These are phyloP conservation scores for Mycena latifolia DNA, from an alignment of 768 basidiomycete genomes.

Conservation along the genomic window DNA sequence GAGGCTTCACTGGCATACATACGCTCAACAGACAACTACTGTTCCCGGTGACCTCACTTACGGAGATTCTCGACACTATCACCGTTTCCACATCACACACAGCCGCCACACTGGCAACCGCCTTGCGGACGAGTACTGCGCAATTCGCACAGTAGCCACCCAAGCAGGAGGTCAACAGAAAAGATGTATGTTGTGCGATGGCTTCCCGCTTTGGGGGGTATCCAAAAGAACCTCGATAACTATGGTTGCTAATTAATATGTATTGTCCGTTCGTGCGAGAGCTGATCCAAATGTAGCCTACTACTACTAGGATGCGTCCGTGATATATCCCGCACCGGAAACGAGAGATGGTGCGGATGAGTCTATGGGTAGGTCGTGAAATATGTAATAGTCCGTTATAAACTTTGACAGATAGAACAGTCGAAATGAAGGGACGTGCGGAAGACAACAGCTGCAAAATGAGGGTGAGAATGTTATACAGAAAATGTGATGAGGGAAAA, in stretches of 20 bases:
- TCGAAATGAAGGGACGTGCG: slow-evolving; percentile 69
- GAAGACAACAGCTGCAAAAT: slow-evolving; percentile 67
- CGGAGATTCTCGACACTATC: too few relatives aligned
- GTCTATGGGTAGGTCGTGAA: slow-evolving; percentile 47
- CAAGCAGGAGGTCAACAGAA: too few relatives aligned
- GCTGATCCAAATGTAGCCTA: slow-evolving; percentile 35
- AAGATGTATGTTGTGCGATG: too few relatives aligned
- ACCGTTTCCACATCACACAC: too few relatives aligned
- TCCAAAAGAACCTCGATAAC: too few relatives aligned
- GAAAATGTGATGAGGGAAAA: slow-evolving; percentile 37
- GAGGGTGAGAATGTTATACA: slow-evolving; percentile 25
- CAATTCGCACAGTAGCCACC: slow-evolving; percentile 11
- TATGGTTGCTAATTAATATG: slow-evolving; percentile 16
- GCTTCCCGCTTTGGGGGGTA: too few relatives aligned
- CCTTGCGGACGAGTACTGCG: slow-evolving; percentile 1
- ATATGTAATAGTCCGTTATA: slow-evolving; percentile 61
- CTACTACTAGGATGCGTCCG: slow-evolving; percentile 35
- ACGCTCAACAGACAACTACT: too few relatives aligned
- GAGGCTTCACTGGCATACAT: too few relatives aligned
- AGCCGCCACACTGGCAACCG: too few relatives aligned
- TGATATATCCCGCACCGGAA: slow-evolving; percentile 34
- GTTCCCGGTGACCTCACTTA: too few relatives aligned
- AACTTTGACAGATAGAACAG: slow-evolving; percentile 76
- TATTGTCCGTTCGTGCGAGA: slow-evolving; percentile 32
- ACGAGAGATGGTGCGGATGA: slow-evolving; percentile 28